These are phyloP conservation scores for Exophiala mesophila DNA, from an alignment of 2,329 filamentous ascomycete genomes.

Conservation along the genomic window DNA sequence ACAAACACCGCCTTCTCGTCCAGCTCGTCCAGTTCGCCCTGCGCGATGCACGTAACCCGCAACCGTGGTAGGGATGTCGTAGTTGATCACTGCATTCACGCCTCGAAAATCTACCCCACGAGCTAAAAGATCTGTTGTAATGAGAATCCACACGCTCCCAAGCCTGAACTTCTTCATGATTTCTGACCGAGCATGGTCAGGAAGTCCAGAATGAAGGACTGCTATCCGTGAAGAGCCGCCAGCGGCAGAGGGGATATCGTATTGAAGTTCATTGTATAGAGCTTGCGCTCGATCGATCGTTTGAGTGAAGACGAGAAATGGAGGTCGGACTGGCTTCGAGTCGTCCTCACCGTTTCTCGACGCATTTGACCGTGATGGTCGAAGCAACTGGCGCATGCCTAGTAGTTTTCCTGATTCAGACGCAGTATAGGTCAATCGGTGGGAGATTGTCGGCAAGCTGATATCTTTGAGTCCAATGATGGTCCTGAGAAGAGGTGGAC, in stretches of 20 bases:
- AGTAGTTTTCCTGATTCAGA: constrained; percentile 92
- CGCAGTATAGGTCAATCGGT: constrained; percentile 84
- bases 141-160: constrained; percentile 92
- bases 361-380: constrained; percentile 54
- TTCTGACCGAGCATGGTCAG: constrained; percentile 66
- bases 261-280: constrained; percentile 82
- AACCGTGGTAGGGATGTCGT: constrained; percentile 88
- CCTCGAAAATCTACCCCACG: constrained; percentile 93
- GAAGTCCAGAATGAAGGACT: constrained; percentile 81
- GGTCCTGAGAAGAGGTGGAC: constrained; percentile 64
- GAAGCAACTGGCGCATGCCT: constrained; percentile 81
- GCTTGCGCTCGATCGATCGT: constrained; percentile 87
- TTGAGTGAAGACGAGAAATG: constrained; percentile 93
- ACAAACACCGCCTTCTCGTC: constrained; percentile 78
- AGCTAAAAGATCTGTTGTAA: constrained; percentile 89
- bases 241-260: constrained; percentile 86
- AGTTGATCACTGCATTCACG: constrained; percentile 94
- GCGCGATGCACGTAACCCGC: constrained; percentile 91
- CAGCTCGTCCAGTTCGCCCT: constrained; percentile 83
- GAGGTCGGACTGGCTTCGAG: constrained; percentile 63
- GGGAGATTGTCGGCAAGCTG: constrained; percentile 84
- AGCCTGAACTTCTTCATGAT: constrained; percentile 88
- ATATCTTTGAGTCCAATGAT: constrained; percentile 97
- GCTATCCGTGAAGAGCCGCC: constrained; percentile 81
- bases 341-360: constrained; percentile 41